phyloP scores from a whole-genome alignment of 169 alveolate species.

The Eimeria tenella region DNA sequence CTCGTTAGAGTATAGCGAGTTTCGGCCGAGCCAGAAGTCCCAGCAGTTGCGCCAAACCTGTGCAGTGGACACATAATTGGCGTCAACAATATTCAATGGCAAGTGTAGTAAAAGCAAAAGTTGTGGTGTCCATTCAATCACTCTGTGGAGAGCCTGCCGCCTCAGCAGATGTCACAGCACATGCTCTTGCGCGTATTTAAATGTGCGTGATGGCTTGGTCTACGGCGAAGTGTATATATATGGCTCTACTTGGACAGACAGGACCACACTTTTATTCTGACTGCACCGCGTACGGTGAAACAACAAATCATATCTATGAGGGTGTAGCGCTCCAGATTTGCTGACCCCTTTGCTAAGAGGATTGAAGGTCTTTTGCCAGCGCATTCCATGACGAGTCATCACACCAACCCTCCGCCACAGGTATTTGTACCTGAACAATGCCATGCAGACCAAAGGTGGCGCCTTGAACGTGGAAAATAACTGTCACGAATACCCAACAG shows the following conservation, averaged over 20 bases:
- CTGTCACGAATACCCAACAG: neutral
- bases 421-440: neutral
- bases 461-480: neutral
- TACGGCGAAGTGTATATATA: neutral
- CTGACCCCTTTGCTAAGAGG: conserved; percentile 31
- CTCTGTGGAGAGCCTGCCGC: neutral
- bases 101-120: neutral
- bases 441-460: too few species aligned
- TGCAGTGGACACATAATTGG: neutral
- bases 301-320: neutral
- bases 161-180: neutral
- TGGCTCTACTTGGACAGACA: neutral
- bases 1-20: conserved; percentile 2
- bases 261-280: too few species aligned
- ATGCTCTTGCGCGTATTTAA: too few species aligned
- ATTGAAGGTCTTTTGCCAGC: conserved; percentile 3
- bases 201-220: neutral
- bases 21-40: conserved; percentile 21
- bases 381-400: conserved; percentile 44
- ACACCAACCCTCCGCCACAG: conserved; percentile 30
- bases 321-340: neutral
- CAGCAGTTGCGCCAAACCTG: conserved; percentile 45
- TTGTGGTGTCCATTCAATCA: neutral
- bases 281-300: neutral
- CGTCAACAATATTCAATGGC: neutral